Conservation (phyloP, 495 filamentous ascomycete genomes). For the Aspergillus egyptiacus region DNA sequence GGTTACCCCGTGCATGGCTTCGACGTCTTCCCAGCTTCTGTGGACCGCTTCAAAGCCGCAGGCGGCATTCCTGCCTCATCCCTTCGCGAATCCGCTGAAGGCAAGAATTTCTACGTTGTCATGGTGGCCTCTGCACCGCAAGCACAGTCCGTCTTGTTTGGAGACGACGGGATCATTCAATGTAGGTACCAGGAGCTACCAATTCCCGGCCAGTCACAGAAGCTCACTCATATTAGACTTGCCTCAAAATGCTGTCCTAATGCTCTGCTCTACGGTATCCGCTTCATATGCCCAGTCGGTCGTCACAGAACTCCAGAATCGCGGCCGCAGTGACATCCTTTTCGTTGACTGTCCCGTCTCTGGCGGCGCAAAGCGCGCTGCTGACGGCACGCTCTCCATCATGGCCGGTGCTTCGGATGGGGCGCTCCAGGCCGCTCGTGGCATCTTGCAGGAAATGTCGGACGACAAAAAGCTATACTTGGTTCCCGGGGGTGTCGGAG, state of each 20-base stretch:
- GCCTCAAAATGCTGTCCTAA: constrained; percentile 52
- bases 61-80: constrained; percentile 58
- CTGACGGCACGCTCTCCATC: constrained; percentile 72
- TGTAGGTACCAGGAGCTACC: constrained; percentile 3
- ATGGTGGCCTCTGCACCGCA: constrained; percentile 78
- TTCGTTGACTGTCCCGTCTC: constrained; percentile 74
- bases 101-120: constrained; percentile 58
- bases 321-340: constrained; percentile 55
- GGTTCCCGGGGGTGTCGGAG: constrained; percentile 66
- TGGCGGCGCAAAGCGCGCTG: constrained; percentile 67
- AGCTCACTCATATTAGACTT: constrained; percentile 30
- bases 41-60: constrained; percentile 61
- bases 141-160: constrained; percentile 60
- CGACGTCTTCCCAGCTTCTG: constrained; percentile 67
- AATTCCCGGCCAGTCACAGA: not conserved
- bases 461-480: constrained; percentile 61
- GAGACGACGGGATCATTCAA: constrained; percentile 51
- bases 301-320: constrained; percentile 44
- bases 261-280: constrained; percentile 72
- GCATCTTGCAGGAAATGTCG: constrained; percentile 57
- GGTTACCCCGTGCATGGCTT: constrained; percentile 67
- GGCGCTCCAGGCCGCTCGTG: constrained; percentile 52
- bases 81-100: constrained; percentile 56
- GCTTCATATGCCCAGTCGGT: constrained; percentile 60
- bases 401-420: constrained; percentile 62